Base-by-base conservation (phyloP, 176 grass and related monocot genomes). In the Metroxylon sagu region DNA sequence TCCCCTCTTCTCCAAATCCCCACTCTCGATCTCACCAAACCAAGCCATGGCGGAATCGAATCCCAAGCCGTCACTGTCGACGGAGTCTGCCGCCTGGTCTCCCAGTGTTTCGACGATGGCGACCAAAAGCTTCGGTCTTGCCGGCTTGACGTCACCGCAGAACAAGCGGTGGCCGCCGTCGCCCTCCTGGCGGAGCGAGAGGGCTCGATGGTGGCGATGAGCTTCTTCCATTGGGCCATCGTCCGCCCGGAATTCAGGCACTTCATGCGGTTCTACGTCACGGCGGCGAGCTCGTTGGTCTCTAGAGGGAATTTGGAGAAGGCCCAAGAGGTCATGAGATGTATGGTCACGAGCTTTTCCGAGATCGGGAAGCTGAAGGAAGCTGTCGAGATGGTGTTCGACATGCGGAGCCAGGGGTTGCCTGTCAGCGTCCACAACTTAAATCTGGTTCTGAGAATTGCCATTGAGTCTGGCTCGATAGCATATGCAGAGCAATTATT, bases 401-500 rank as follows among this genome's bases (percentile, higher is more conserved):
- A 90, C 80, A 85, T 96, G 92, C 79, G 83, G 21, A 96, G 71
- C 74, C 80, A 88, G 59, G 92, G 92, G 35, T 39, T 96, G 15
- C 75, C 84, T 0, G 53, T 87, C 53, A 59, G 57, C 64, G 74
- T 96, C 50, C 80, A 90, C 67, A 96, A 80, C 18, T 85, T 85
- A 57, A 96, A 90, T 69, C 87, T 77, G 75, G 66, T 81, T 48
- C 74, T 96, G 5, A 64, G 65, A 7, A 65, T 74, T 4, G 91
- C 86, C 18, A 35, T 90, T 0, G 64, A 64, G 0, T 61, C 59
- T 2, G 69, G 74, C 25, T 60, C 64, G 14, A 59, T 88, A 19
- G 26, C 12, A 2, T 68, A 70, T 70, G 92, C 87, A 25, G 74
- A 77, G 59, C 52, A 77, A 62, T 35, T 85, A 81, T 91, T 97